Evolutionary conservation across 1,284 basidiomycete genomes (phyloP).

Genomic region (Microbotryum intermedium): DNA sequence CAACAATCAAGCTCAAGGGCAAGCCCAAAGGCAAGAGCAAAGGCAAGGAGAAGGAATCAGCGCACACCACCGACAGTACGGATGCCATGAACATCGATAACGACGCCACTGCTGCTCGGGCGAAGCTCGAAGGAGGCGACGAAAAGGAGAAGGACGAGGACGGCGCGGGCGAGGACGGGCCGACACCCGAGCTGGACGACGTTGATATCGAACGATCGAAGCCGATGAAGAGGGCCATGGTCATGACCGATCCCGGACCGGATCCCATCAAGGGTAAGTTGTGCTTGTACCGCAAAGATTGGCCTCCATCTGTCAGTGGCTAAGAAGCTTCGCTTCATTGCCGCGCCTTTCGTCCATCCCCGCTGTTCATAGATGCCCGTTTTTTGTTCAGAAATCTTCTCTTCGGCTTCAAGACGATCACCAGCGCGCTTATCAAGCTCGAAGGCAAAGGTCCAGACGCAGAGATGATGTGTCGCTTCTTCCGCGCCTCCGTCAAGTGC

Average conservation of each 20-base stretch:
- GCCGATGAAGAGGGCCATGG: constrained; percentile 39
- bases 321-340: no score
- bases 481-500: constrained; percentile 74
- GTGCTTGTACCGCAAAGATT: background rate
- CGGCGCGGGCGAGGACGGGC: constrained; percentile 25
- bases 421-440: constrained; percentile 53
- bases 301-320: background rate
- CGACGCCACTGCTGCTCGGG: background rate
- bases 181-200: constrained; percentile 31
- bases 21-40: constrained; percentile 40
- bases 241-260: constrained; percentile 40
- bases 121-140: background rate
- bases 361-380: constrained; percentile 56
- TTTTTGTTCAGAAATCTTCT: constrained; percentile 80
- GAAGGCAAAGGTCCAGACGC: constrained; percentile 67
- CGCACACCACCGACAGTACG: background rate
- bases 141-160: constrained; percentile 1
- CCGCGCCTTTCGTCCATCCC: constrained; percentile 6
- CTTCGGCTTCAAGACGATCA: constrained; percentile 76
- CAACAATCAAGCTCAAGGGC: constrained; percentile 24
- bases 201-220: constrained; percentile 42
- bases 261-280: constrained; percentile 39
- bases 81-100: background rate
- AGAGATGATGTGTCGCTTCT: constrained; percentile 75
- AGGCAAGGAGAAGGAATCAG: constrained; percentile 32